Percentiles rank a stretch among this genome's conserved stretches.
Evolutionary conservation across 176 grass and related monocot species (phyloP).

Genomic region (Otatea glauca): DNA sequence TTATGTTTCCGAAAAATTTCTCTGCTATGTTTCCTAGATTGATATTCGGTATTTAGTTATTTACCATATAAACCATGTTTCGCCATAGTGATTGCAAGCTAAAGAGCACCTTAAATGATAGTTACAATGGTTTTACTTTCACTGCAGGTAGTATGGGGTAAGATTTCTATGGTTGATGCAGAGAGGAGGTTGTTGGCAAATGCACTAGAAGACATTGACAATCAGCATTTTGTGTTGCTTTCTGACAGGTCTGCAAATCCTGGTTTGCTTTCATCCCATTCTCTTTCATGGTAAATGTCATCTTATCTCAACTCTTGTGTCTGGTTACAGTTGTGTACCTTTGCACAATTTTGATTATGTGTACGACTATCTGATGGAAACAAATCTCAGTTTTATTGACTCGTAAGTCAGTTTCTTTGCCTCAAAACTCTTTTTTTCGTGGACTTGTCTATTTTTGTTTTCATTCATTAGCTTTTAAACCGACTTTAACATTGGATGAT

Average conservation of each 20-base stretch:
- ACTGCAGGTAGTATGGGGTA: slow-evolving; percentile 86
- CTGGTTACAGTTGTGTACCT: slow-evolving; percentile 80
- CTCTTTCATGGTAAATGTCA: slow-evolving; percentile 25
- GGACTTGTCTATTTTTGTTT: neutral
- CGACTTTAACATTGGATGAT: slow-evolving; percentile 1
- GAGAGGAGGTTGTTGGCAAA: slow-evolving; percentile 89
- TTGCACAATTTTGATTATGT: slow-evolving; percentile 93
- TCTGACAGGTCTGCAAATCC: slow-evolving; percentile 73
- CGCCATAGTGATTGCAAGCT: neutral
- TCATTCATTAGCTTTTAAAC: neutral
- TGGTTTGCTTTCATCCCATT: slow-evolving; percentile 18
- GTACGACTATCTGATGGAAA: slow-evolving; percentile 85
- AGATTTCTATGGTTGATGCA: slow-evolving; percentile 97
- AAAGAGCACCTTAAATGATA: slow-evolving; percentile 8
- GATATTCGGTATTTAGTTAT: neutral
- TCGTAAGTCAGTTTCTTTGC: slow-evolving; percentile 58
- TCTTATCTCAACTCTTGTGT: slow-evolving; percentile 43
- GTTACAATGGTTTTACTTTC: neutral
- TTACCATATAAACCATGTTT: neutral
- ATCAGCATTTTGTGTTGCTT: slow-evolving; percentile 96
- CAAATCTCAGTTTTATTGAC: slow-evolving; percentile 90
- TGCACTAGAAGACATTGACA: slow-evolving; percentile 81
- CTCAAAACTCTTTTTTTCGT: neutral
- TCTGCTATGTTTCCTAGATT: neutral
- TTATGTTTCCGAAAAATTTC: slow-evolving; percentile 19